phyloP scores from a whole-genome alignment of 345 rosid species.

The Mallotus nudiflorus region DNA sequence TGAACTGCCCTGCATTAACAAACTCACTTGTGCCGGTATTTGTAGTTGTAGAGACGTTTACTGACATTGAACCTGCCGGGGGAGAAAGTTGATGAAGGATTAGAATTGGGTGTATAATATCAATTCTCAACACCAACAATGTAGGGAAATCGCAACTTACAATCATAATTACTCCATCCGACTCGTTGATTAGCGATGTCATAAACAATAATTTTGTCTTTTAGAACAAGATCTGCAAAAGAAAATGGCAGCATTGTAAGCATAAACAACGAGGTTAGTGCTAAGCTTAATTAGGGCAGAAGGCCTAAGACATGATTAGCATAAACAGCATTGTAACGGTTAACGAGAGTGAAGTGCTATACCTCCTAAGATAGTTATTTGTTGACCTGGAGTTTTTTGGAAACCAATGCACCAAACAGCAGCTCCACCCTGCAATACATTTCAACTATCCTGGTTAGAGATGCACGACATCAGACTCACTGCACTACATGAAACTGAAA shows the following conservation, averaged over 20 bases:
- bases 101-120: constrained; percentile 2
- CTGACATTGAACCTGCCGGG: constrained; percentile 60
- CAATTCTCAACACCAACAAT: background rate
- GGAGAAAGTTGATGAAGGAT: constrained; percentile 14
- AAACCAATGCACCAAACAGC: constrained; percentile 92
- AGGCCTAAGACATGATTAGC: background rate
- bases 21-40: constrained; percentile 64
- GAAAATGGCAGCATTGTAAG: background rate
- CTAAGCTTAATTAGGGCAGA: background rate
- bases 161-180: constrained; percentile 87
- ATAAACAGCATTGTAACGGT: background rate
- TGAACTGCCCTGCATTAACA: constrained; percentile 65
- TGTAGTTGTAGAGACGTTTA: constrained; percentile 67
- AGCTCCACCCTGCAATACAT: constrained; percentile 57
- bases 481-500: background rate
- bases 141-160: constrained; percentile 45
- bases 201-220: constrained; percentile 83
- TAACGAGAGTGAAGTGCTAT: background rate
- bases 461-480: background rate
- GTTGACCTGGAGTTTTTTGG: constrained; percentile 64
- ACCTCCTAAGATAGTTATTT: constrained; percentile 93
- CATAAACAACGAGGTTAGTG: background rate
- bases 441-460: constrained; percentile 6
- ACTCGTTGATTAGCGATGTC: constrained; percentile 77
- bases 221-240: constrained; percentile 77